A percentile compares a stretch with the other conserved stretches of the same genome.
Evolutionary conservation across 768 basidiomycete species (phyloP).

Genomic region (Suillus americanus): DNA sequence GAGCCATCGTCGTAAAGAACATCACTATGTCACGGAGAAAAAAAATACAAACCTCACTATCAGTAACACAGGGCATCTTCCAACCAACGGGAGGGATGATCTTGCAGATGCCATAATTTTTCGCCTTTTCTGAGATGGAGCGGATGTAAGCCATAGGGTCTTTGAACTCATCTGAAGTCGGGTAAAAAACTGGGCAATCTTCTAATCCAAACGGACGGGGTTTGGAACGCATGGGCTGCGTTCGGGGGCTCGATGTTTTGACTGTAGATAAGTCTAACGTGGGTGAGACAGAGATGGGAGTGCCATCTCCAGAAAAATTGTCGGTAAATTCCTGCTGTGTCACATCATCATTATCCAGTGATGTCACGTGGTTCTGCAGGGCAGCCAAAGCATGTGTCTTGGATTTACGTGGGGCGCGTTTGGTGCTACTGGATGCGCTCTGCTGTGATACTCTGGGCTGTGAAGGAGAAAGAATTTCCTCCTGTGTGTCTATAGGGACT

Average conservation of each 20-base stretch:
- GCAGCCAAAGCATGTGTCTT: conserved; percentile 87
- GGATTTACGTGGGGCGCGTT: conserved; percentile 84
- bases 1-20: conserved; percentile 24
- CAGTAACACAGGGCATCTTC: conserved; percentile 95
- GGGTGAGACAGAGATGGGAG: conserved; percentile 62
- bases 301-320: conserved; percentile 47
- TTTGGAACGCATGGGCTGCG: conserved; percentile 35
- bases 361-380: conserved; percentile 63
- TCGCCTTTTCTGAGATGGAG: conserved; percentile 70
- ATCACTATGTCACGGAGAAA: conserved; percentile 15
- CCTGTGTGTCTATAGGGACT: conserved; percentile 56
- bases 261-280: conserved; percentile 68
- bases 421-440: conserved; percentile 43
- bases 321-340: conserved; percentile 40
- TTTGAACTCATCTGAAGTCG: conserved; percentile 86
- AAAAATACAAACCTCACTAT: conserved; percentile 74
- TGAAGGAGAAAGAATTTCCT: conserved; percentile 35
- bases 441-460: conserved; percentile 35
- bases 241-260: conserved; percentile 61
- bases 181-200: conserved; percentile 89
- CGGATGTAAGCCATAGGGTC: conserved; percentile 94
- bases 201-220: conserved; percentile 82
- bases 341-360: conserved; percentile 51
- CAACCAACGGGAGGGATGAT: conserved; percentile 90
- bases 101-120: conserved; percentile 90